These are phyloP conservation scores for Sporisorium sorghi DNA, from an alignment of 1,284 basidiomycete species.

Conservation along the genomic window DNA sequence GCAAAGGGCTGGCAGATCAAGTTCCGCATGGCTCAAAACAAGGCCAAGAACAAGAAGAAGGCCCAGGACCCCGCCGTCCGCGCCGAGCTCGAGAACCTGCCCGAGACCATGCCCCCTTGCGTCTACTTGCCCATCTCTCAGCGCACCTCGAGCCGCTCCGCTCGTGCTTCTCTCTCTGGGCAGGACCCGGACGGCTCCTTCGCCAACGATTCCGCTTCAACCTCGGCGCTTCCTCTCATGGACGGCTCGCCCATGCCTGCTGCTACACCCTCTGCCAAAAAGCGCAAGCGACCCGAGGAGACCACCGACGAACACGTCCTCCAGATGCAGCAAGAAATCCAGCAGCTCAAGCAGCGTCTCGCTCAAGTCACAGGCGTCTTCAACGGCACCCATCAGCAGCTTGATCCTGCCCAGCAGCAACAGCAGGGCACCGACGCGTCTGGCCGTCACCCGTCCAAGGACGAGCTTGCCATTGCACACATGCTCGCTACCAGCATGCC, in stretches of 20 bases:
- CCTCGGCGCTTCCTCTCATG: conserved; percentile 28
- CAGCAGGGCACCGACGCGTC: conserved; percentile 27
- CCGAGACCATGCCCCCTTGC: conserved; percentile 53
- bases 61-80: conserved; percentile 40
- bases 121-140: conserved; percentile 52
- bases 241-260: conserved; percentile 44
- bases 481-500: conserved; percentile 62
- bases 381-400: conserved; percentile 22
- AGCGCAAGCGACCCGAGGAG: conserved; percentile 50
- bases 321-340: conserved; percentile 46
- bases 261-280: conserved; percentile 21
- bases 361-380: conserved; percentile 49
- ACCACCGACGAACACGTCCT: conserved; percentile 35
- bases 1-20: conserved; percentile 61
- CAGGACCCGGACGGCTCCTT: conserved; percentile 31
- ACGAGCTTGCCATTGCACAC: conserved; percentile 61
- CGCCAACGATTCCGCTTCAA: conserved; percentile 22
- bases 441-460: conserved; percentile 49
- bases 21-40: conserved; percentile 53
- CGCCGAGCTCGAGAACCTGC: conserved; percentile 45
- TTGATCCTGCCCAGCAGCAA: conserved; percentile 22
- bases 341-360: conserved; percentile 46
- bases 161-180: conserved; percentile 25
- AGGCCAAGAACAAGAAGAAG: conserved; percentile 54
- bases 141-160: conserved; percentile 37